Evolutionary conservation across 1,284 basidiomycete genomes (phyloP).

Genomic region (Moesziomyces aphidis): DNA sequence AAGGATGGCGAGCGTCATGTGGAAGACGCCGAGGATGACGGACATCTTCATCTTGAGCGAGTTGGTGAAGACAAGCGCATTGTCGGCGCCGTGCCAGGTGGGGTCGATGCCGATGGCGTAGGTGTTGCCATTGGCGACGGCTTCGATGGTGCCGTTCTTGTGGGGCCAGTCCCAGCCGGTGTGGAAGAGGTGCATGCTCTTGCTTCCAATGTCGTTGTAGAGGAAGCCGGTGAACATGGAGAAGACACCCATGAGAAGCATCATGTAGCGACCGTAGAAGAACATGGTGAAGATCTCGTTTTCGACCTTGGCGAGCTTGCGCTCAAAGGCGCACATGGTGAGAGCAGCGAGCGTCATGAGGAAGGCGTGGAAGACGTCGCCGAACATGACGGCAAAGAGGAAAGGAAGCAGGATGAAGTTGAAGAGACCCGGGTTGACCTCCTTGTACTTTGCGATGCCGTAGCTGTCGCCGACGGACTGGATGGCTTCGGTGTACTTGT

Average conservation of each 20-base stretch:
- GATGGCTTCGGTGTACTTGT: slow-evolving; percentile 97
- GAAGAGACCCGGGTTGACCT: slow-evolving; percentile 96
- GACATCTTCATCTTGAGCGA: slow-evolving; percentile 99
- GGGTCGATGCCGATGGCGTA: slow-evolving; percentile 97
- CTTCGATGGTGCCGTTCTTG: slow-evolving; percentile 54
- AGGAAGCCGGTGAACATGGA: slow-evolving; percentile 93
- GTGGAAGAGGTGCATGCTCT: slow-evolving; percentile 85
- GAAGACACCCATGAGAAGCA: slow-evolving; percentile 95
- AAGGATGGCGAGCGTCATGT: slow-evolving; percentile 98
- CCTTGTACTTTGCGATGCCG: slow-evolving; percentile 93
- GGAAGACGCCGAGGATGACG: slow-evolving; percentile 93
- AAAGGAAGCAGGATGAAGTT: slow-evolving; percentile 97
- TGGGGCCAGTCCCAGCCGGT: slow-evolving; percentile 89
- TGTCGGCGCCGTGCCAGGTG: slow-evolving; percentile 93
- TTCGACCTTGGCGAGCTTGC: slow-evolving; percentile 79
- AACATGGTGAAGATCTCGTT: slow-evolving; percentile 91
- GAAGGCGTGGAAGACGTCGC: slow-evolving; percentile 95
- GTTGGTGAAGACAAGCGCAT: slow-evolving; percentile 92
- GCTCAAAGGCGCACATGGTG: slow-evolving; percentile 88
- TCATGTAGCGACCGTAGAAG: slow-evolving; percentile 98
- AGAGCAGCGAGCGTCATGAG: slow-evolving; percentile 83
- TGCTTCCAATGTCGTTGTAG: slow-evolving; percentile 99
- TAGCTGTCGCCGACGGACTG: slow-evolving; percentile 99
- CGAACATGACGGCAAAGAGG: slow-evolving; percentile 99
- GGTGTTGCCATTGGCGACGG: slow-evolving; percentile 72